Conservation (phyloP, 768 basidiomycete genomes). For the Heimioporus sp. region DNA sequence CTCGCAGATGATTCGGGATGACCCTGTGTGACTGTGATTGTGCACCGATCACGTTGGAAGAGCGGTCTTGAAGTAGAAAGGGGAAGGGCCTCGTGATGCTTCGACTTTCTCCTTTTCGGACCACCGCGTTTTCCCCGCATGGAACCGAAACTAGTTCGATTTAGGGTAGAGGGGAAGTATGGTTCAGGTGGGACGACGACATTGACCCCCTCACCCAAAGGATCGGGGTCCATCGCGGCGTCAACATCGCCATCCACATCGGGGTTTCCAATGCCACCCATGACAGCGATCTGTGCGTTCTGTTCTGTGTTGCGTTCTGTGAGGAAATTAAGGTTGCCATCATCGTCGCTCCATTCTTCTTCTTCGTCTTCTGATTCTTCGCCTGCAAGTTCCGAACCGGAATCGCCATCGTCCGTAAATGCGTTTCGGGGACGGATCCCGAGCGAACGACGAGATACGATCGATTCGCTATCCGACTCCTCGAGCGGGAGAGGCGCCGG, state of each 20-base stretch:
- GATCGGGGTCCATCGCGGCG: conserved; percentile 63
- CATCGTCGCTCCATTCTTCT: conserved; percentile 60
- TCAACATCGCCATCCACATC: conserved; percentile 54
- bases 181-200: conserved; percentile 83
- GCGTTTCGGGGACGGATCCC: conserved; percentile 58
- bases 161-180: conserved; percentile 75
- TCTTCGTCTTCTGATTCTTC: conserved; percentile 54
- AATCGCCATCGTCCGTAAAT: conserved; percentile 56
- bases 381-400: conserved; percentile 58
- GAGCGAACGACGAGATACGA: conserved; percentile 32
- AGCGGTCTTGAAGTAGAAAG: conserved; percentile 71
- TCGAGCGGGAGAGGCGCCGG: conserved; percentile 58
- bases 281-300: conserved; percentile 56
- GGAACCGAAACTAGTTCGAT: conserved; percentile 45
- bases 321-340: conserved; percentile 63
- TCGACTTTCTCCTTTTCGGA: conserved; percentile 59
- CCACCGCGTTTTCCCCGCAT: conserved; percentile 29
- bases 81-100: conserved; percentile 60
- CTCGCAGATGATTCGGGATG: conserved; percentile 62
- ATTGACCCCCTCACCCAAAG: conserved; percentile 89
- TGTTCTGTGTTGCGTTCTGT: conserved; percentile 88
- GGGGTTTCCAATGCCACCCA: conserved; percentile 19
- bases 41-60: conserved; percentile 77
- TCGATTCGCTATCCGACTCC: conserved; percentile 48
- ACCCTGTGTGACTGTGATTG: conserved; percentile 65